phyloP scores from a whole-genome alignment of 2,329 filamentous ascomycete species.

The Didymella glomerata region DNA sequence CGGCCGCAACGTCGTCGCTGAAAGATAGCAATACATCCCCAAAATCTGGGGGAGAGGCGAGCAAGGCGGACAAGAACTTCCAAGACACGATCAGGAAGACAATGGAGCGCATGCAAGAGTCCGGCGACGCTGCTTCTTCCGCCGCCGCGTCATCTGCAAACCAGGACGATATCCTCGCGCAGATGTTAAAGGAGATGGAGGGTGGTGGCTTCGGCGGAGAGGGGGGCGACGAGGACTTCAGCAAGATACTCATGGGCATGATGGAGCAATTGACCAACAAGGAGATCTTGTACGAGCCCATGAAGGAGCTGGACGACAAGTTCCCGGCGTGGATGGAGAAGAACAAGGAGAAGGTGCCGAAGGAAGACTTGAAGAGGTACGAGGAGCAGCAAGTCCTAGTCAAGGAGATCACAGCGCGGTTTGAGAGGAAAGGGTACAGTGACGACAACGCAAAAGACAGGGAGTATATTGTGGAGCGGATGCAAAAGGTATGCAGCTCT shows the following conservation, averaged over 20 bases:
- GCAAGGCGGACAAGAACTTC: constrained; percentile 73
- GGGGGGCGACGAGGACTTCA: constrained; percentile 80
- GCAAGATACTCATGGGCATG: constrained; percentile 95
- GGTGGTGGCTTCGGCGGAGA: constrained; percentile 64
- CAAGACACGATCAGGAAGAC: constrained; percentile 92
- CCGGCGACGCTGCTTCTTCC: constrained; percentile 83
- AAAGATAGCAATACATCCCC: constrained; percentile 18
- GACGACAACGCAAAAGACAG: constrained; percentile 83
- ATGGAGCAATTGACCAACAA: constrained; percentile 99
- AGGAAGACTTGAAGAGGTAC: constrained; percentile 80
- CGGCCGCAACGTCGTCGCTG: constrained; percentile 41
- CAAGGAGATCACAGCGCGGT: constrained; percentile 84
- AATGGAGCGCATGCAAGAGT: constrained; percentile 95
- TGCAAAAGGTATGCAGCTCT: constrained; percentile 79
- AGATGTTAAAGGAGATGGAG: constrained; percentile 90
- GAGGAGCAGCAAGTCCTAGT: constrained; percentile 82
- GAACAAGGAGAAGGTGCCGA: constrained; percentile 70
- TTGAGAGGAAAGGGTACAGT: constrained; percentile 81
- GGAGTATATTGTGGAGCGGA: constrained; percentile 93
- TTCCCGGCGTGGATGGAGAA: constrained; percentile 88
- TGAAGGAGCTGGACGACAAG: constrained; percentile 95
- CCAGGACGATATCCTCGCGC: constrained; percentile 82
- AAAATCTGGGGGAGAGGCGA: constrained; percentile 14
- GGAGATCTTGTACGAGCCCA: constrained; percentile 96
- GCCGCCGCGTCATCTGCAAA: constrained; percentile 68